phyloP scores from a whole-genome alignment of 148 eudicot species.

The Chenopodium formosanum region DNA sequence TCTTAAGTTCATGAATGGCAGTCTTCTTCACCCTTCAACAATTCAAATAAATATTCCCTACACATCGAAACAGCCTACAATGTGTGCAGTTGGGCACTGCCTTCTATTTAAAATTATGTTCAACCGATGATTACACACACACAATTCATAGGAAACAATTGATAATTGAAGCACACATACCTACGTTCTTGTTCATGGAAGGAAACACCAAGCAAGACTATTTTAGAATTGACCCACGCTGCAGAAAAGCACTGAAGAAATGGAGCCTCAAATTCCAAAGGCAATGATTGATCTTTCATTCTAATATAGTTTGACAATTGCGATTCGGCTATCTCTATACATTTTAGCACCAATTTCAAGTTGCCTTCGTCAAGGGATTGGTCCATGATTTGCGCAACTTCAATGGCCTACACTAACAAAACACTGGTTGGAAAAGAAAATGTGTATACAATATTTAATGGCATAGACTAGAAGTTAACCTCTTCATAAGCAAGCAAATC shows the following conservation, averaged over 20 bases:
- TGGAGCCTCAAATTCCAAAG: conserved; percentile 33
- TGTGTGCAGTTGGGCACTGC: neutral
- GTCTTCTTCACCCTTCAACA: too few relatives aligned
- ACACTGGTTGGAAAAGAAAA: conserved; percentile 16
- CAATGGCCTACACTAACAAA: conserved; percentile 58
- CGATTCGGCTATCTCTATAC: conserved; percentile 58
- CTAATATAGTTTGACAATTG: conserved; percentile 41
- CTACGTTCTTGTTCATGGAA: conserved; percentile 75
- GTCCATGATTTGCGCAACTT: conserved; percentile 86
- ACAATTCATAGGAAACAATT: neutral
- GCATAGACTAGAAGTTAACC: conserved; percentile 37
- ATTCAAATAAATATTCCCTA: too few relatives aligned
- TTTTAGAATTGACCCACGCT: conserved; percentile 83
- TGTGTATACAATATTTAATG: neutral
- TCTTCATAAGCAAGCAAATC: conserved; percentile 88
- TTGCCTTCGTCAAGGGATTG: conserved; percentile 71
- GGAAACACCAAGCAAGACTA: conserved; percentile 72
- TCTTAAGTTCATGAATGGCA: too few relatives aligned
- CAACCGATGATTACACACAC: too few relatives aligned
- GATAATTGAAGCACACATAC: conserved; percentile 34
- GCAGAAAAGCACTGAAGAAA: conserved; percentile 70
- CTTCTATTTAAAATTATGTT: neutral
- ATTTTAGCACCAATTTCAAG: conserved; percentile 47
- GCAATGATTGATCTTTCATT: conserved; percentile 26
- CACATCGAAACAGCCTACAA: neutral